Evolutionary conservation across 2,329 filamentous ascomycete genomes (phyloP).

Genomic region (Claviceps maximensis): DNA sequence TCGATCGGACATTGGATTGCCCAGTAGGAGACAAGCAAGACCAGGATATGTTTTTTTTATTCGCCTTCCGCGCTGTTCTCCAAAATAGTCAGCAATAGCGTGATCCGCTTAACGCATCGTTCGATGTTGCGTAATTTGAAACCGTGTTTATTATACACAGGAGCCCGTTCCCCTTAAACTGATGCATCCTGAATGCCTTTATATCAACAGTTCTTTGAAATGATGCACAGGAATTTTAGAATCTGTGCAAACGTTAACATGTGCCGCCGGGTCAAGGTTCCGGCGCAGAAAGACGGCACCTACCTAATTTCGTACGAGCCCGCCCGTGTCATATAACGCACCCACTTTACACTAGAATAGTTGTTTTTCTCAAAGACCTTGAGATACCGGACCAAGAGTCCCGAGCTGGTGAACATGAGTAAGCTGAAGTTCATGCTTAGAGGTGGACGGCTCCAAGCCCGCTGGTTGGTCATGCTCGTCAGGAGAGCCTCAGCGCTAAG

Average conservation of each 20-base stretch:
- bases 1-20: neutral
- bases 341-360: constrained; percentile 98
- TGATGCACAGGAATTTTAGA: constrained; percentile 15
- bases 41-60: too few species aligned
- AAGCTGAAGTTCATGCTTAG: constrained; percentile 84
- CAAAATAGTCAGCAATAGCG: neutral
- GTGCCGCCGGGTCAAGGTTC: neutral
- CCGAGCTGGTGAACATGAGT: constrained; percentile 96
- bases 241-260: constrained; percentile 16
- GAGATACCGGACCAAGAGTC: constrained; percentile 80
- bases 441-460: constrained; percentile 89
- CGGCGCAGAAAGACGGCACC: constrained; percentile 6
- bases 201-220: neutral
- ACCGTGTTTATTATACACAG: neutral
- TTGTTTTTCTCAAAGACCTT: constrained; percentile 99
- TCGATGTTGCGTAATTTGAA: neutral
- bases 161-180: neutral
- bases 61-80: neutral
- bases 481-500: constrained; percentile 85
- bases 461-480: constrained; percentile 96
- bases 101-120: neutral
- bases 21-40: neutral
- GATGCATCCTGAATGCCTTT: constrained; percentile 3
- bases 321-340: constrained; percentile 95
- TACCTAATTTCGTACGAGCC: constrained; percentile 95